A percentile compares a stretch with the other conserved stretches of the same genome.
These are phyloP conservation scores for Camellia oleifera DNA, from an alignment of 179 eudicot genomes.

Conservation along the genomic window DNA sequence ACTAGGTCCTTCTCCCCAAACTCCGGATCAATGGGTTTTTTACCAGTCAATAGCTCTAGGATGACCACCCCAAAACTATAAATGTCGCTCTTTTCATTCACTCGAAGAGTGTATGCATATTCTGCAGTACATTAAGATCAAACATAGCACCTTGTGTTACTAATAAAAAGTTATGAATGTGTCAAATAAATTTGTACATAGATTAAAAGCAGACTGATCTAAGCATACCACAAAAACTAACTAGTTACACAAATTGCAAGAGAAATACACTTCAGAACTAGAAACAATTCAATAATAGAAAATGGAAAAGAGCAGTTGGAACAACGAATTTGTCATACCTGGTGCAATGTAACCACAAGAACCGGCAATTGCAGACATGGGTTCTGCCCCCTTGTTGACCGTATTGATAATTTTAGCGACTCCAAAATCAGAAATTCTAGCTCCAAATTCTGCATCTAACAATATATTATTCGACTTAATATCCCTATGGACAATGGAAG, in stretches of 20 bases:
- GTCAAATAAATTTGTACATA: no score
- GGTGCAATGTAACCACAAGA: slow-evolving; percentile 58
- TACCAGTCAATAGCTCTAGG: slow-evolving; percentile 30
- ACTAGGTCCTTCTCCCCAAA: slow-evolving; percentile 36
- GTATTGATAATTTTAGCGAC: slow-evolving; percentile 53
- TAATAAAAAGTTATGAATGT: no score
- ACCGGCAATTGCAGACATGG: slow-evolving; percentile 53
- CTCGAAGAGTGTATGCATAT: slow-evolving; percentile 45
- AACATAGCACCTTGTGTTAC: neutral
- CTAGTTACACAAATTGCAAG: no score
- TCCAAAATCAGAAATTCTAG: slow-evolving; percentile 78
- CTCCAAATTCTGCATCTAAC: slow-evolving; percentile 64
- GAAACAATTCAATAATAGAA: neutral
- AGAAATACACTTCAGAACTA: neutral
- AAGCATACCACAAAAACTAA: no score
- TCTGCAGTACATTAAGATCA: slow-evolving; percentile 20
- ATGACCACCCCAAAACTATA: no score
- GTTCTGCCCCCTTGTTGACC: slow-evolving; percentile 41
- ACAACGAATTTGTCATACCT: slow-evolving; percentile 21
- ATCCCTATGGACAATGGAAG: no score
- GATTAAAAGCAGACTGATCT: no score
- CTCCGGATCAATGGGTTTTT: slow-evolving; percentile 25
- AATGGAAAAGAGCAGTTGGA: neutral
- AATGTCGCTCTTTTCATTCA: no score
- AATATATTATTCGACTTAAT: neutral